Evolutionary conservation across 2,329 filamentous ascomycete genomes (phyloP).

Genomic region (Celoporthe dispersa): DNA sequence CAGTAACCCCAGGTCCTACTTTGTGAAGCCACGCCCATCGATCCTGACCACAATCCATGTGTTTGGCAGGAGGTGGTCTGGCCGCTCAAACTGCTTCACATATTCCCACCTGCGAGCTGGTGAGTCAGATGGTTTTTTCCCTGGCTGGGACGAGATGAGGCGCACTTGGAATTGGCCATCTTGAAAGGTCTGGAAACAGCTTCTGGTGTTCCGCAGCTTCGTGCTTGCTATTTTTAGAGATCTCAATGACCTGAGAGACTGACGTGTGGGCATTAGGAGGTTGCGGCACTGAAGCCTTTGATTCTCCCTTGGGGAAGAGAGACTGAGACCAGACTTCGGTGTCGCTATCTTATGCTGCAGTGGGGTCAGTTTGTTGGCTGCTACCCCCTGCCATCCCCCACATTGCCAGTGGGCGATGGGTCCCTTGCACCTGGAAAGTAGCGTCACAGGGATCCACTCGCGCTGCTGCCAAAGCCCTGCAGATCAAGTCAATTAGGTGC

Average conservation of each 20-base stretch:
- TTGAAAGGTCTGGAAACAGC: neutral
- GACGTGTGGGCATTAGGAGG: conserved; percentile 4
- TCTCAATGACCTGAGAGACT: neutral
- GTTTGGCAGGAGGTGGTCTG: conserved; percentile 79
- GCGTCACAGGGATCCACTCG: conserved; percentile 14
- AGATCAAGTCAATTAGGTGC: conserved; percentile 18
- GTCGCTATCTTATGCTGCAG: neutral
- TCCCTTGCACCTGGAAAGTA: conserved; percentile 15
- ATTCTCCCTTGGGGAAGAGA: conserved; percentile 1
- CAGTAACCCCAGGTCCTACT: conserved; percentile 56
- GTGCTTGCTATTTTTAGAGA: neutral
- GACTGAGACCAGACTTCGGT: neutral
- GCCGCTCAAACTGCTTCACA: conserved; percentile 85
- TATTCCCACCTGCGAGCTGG: conserved; percentile 77
- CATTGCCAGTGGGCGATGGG: conserved; percentile 7
- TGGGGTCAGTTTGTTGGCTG: neutral
- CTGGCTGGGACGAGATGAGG: conserved; percentile 18
- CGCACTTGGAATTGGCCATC: conserved; percentile 38
- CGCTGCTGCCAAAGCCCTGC: conserved; percentile 21
- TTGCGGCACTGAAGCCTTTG: neutral
- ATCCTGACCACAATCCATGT: conserved; percentile 96
- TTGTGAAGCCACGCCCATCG: conserved; percentile 93
- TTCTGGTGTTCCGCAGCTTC: neutral
- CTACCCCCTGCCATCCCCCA: conserved; percentile 20
- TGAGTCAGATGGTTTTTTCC: conserved; percentile 34